These are phyloP conservation scores for Diaporthe sp. DNA, from an alignment of 2,329 filamentous ascomycete genomes.

Conservation along the genomic window DNA sequence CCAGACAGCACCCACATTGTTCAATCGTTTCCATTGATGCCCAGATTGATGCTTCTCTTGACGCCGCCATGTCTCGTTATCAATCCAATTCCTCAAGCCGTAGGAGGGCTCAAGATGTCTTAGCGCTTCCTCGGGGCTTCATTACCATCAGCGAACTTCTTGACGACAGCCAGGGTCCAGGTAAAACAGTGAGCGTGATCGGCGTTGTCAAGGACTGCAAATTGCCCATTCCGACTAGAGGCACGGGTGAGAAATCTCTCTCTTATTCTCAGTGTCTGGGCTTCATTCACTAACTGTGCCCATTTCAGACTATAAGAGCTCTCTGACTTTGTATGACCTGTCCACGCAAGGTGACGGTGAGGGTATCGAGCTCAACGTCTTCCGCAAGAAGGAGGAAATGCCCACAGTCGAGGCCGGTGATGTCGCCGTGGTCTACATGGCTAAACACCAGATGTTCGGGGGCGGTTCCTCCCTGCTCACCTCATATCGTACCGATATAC, in stretches of 20 bases:
- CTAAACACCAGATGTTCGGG: constrained; percentile 63
- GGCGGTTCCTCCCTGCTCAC: constrained; percentile 59
- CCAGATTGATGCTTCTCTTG: neutral
- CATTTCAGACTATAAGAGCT: constrained; percentile 70
- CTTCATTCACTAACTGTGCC: neutral
- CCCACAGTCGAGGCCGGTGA: constrained; percentile 68
- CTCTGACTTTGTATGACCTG: constrained; percentile 72
- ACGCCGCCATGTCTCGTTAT: constrained; percentile 26
- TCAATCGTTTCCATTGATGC: neutral
- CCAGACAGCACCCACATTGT: neutral
- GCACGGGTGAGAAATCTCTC: constrained; percentile 60
- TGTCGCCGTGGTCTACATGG: constrained; percentile 73
- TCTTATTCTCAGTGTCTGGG: neutral
- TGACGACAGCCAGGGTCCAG: constrained; percentile 51
- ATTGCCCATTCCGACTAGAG: constrained; percentile 63
- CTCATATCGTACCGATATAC: constrained; percentile 55
- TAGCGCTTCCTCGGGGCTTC: constrained; percentile 57
- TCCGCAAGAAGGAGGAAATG: constrained; percentile 66
- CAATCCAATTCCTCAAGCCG: constrained; percentile 22
- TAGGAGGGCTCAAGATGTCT: constrained; percentile 7
- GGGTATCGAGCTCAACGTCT: constrained; percentile 70
- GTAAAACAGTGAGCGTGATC: constrained; percentile 69
- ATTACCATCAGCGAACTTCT: constrained; percentile 58
- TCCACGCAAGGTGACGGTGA: constrained; percentile 62
- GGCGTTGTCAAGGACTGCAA: constrained; percentile 79